Evolutionary conservation across 2,329 filamentous ascomycete genomes (phyloP).

Genomic region (Fusarium veterinarium): DNA sequence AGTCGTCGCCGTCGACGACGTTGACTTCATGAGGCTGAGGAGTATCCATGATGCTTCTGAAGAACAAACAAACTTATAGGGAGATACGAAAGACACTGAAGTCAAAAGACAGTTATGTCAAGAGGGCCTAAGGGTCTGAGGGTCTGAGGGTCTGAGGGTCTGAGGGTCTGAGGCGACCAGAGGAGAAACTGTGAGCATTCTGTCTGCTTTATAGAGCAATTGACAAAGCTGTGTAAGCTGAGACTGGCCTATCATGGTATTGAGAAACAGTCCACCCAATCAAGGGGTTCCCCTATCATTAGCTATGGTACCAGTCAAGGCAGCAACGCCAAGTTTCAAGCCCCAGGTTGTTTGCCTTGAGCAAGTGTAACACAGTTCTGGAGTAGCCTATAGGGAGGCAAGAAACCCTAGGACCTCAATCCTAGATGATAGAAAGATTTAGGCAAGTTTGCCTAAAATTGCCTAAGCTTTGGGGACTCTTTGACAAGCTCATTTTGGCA

Average conservation of each 20-base stretch:
- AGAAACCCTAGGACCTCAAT: background rate
- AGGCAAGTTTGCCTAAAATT: background rate
- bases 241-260: background rate
- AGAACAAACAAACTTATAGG: background rate
- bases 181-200: background rate
- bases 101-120: background rate
- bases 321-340: slow-evolving; percentile 22
- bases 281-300: background rate
- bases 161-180: background rate
- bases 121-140: background rate
- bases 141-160: background rate
- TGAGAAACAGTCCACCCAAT: background rate
- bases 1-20: slow-evolving; percentile 24
- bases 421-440: background rate
- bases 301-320: slow-evolving; percentile 19
- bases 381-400: background rate
- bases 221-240: background rate
- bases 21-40: slow-evolving; percentile 21
- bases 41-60: slow-evolving; percentile 26
- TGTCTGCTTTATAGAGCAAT: slow-evolving; percentile 23
- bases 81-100: background rate
- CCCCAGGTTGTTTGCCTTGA: slow-evolving; percentile 9
- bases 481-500: background rate
- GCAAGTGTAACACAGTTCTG: background rate
- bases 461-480: too few relatives aligned